Evolutionary conservation across 1,284 basidiomycete genomes (phyloP).

Genomic region (Butyriboletus regius): DNA sequence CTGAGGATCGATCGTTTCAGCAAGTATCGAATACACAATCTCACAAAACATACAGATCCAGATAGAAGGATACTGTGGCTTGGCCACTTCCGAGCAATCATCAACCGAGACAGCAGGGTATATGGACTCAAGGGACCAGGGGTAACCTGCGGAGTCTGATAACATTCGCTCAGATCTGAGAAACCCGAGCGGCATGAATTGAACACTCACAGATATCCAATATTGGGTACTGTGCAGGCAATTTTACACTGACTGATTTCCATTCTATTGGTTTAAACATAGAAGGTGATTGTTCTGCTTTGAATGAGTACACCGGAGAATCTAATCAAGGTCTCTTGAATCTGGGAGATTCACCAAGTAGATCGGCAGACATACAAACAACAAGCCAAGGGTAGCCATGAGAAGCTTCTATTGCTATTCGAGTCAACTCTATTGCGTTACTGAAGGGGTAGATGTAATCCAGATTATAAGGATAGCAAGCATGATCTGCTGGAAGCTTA

Average conservation of each 20-base stretch:
- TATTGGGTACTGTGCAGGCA: conserved; percentile 16
- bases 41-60: conserved; percentile 15
- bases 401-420: not conserved
- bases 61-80: conserved; percentile 18
- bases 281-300: not conserved
- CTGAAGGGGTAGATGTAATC: conserved; percentile 18
- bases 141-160: conserved; percentile 25
- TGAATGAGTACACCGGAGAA: conserved; percentile 20
- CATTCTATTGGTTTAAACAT: not conserved
- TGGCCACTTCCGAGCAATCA: not conserved
- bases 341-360: not conserved
- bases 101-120: conserved; percentile 18
- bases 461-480: conserved; percentile 22
- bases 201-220: conserved; percentile 22
- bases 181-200: not conserved
- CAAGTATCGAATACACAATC: not conserved
- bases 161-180: not conserved
- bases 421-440: not conserved
- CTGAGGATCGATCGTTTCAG: conserved; percentile 7
- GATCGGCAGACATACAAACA: conserved; percentile 17
- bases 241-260: conserved; percentile 9
- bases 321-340: conserved; percentile 12
- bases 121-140: conserved; percentile 24
- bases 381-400: conserved; percentile 22
- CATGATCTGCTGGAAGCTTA: conserved; percentile 14